Conservation (phyloP, 768 basidiomycete genomes). For the Suillus paluster region DNA sequence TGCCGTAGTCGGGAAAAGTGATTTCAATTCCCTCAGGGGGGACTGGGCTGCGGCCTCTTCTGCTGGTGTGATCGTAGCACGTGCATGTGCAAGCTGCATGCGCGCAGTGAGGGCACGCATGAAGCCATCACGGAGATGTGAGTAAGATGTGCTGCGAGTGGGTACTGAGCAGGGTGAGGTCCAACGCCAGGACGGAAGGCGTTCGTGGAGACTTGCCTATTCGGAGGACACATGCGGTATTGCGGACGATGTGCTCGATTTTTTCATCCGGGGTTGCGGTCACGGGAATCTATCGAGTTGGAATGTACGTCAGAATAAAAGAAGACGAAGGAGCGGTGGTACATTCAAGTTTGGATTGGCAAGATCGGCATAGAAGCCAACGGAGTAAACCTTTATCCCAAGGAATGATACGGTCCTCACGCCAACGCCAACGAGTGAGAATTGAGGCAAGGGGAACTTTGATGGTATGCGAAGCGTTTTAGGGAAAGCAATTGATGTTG, state of each 20-base stretch:
- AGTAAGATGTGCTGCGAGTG: constrained; percentile 74
- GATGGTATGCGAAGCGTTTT: constrained; percentile 65
- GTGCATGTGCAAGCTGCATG: constrained; percentile 53
- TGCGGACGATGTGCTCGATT: constrained; percentile 66
- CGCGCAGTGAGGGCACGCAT: constrained; percentile 72
- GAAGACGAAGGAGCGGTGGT: constrained; percentile 16
- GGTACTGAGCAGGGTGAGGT: constrained; percentile 56
- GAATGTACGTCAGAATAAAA: constrained; percentile 5
- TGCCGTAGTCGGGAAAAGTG: constrained; percentile 74
- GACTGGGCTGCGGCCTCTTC: constrained; percentile 59
- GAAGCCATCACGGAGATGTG: constrained; percentile 84
- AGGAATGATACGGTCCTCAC: constrained; percentile 91
- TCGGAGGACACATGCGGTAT: constrained; percentile 72
- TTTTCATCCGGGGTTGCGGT: constrained; percentile 70
- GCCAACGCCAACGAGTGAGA: constrained; percentile 81
- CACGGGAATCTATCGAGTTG: constrained; percentile 50
- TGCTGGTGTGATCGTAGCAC: constrained; percentile 59
- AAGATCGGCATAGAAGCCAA: constrained; percentile 89
- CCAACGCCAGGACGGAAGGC: background rate
- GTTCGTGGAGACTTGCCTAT: constrained; percentile 54
- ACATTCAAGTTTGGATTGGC: constrained; percentile 66
- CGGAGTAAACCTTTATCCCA: constrained; percentile 85
- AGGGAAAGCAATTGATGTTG: constrained; percentile 76
- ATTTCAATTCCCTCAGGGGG: constrained; percentile 73
- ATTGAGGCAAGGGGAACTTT: constrained; percentile 60